Percentiles rank a stretch among this genome's conserved stretches.
These are phyloP conservation scores for Candida bentonensis DNA, from an alignment of 805 yeast genomes.

Conservation along the genomic window DNA sequence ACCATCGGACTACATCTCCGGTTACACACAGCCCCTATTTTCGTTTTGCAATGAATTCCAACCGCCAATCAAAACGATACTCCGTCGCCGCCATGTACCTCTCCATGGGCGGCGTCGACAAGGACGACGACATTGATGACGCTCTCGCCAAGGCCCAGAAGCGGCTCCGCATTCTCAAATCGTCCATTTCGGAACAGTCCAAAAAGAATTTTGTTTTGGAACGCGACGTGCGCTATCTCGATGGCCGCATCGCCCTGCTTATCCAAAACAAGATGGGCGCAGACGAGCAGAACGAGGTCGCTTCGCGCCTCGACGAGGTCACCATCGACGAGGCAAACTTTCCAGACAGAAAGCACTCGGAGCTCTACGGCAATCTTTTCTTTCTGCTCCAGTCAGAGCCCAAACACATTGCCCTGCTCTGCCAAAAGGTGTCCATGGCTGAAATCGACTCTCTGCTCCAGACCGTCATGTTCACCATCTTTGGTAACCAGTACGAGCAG, in stretches of 20 bases:
- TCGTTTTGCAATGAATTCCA: not conserved
- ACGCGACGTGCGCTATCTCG: constrained; percentile 25
- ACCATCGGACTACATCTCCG: no score
- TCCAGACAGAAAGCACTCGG: constrained; percentile 19
- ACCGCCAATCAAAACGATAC: constrained; percentile 13
- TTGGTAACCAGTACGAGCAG: constrained; percentile 28
- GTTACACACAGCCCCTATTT: no score
- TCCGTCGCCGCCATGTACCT: constrained; percentile 23
- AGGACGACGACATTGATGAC: constrained; percentile 22
- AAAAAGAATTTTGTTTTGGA: constrained; percentile 24
- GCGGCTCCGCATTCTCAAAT: constrained; percentile 20
- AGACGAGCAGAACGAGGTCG: constrained; percentile 24
- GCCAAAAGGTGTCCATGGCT: constrained; percentile 19
- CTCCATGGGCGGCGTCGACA: constrained; percentile 22
- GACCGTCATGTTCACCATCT: constrained; percentile 27
- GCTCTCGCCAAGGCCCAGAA: constrained; percentile 21
- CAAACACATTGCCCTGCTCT: constrained; percentile 21
- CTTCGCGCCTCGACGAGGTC: constrained; percentile 16
- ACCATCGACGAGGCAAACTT: constrained; percentile 12
- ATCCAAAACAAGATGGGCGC: constrained; percentile 25
- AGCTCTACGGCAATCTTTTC: constrained; percentile 22
- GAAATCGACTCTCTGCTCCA: constrained; percentile 26
- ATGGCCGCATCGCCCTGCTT: constrained; percentile 24
- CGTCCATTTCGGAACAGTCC: constrained; percentile 22
- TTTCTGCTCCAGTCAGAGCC: constrained; percentile 26